phyloP scores from a whole-genome alignment of 106 monocot species.

The Apostasia ramifera region DNA sequence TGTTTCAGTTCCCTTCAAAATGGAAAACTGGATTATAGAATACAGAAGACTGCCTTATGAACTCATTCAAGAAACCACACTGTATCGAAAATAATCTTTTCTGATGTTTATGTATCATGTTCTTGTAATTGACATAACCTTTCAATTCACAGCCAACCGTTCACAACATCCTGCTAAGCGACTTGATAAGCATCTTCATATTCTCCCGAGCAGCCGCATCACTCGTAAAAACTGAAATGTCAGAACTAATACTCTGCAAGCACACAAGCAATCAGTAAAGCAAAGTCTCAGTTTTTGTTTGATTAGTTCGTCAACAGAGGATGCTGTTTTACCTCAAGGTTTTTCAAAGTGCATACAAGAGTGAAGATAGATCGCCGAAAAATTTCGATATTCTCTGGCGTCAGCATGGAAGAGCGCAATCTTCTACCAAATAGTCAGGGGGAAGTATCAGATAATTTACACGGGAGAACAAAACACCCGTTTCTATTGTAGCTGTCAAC shows the following conservation, averaged over 20 bases:
- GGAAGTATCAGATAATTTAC: background rate
- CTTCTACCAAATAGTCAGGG: slow-evolving; percentile 35
- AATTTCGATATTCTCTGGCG: slow-evolving; percentile 58
- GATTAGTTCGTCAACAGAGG: background rate
- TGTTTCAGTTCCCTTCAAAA: background rate
- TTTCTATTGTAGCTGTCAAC: too few species aligned
- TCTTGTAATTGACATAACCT: too few species aligned
- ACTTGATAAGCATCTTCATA: slow-evolving; percentile 86
- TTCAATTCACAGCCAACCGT: background rate
- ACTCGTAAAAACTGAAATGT: slow-evolving; percentile 81
- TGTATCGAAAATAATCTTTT: background rate
- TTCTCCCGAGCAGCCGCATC: slow-evolving; percentile 75
- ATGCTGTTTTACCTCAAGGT: slow-evolving; percentile 61
- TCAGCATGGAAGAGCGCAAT: slow-evolving; percentile 46
- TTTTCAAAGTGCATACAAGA: slow-evolving; percentile 76
- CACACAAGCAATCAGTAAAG: background rate
- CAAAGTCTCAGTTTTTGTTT: background rate
- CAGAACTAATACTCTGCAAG: slow-evolving; percentile 79
- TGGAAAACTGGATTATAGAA: too few species aligned
- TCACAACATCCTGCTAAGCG: slow-evolving; percentile 86
- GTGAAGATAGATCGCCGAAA: slow-evolving; percentile 62
- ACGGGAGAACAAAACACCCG: too few species aligned
- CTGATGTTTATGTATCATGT: background rate
- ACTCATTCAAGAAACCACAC: background rate
- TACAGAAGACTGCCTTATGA: too few species aligned